Evolutionary conservation across 805 yeast genomes (phyloP), one percentile per base, ranked within the genome.

Genomic region (Lachancea waltii): DNA sequence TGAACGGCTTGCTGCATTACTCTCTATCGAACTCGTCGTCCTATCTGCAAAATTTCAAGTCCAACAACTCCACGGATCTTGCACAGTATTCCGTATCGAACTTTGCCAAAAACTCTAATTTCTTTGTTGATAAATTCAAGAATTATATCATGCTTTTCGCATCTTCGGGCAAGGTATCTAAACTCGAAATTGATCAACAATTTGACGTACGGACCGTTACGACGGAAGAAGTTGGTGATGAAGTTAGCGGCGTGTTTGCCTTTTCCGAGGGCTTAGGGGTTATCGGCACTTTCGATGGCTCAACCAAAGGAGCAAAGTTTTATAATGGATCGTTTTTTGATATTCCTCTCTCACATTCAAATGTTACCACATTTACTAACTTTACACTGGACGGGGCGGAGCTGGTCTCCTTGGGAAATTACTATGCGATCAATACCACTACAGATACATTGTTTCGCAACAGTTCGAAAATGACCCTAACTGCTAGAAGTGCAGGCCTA

Each of bases 1-100:
- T 89, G 35, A 82, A 84, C 56, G 95, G 95, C 7, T 50, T 90
- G 15, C 85, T 90, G 53, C 96, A 90, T 62, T 92, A 81, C 58
- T 78, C 85, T 1, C 62, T 78, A 25, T 60, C 73, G 2, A 87
- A 87, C 56, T 85, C 83, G 56, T 64, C 81, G n/a, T 23, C 33
- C 1, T n/a, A 8, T 14, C 14, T 18, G 5, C 8, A 6, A 7
- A 21, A 14, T 11, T 4, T 14, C 5, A 10, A 3, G 4, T 14
- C 25, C 19, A 19, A 34, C 16, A 19, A 17, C 13, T 69, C 74
- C 46, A 68, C 83, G 0, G 53, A 74, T 2, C 44, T 80, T 29
- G 68, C 69, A 41, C 33, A 46, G 10, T 44, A 65, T 24, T 69
- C 77, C 0, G 50, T 64, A 4, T 42, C 56, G 3, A 38, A 62